Percentiles rank a stretch among this genome's conserved stretches.
These are phyloP conservation scores for Trichoderma sp. DNA, from an alignment of 2,329 filamentous ascomycete species.

Conservation along the genomic window DNA sequence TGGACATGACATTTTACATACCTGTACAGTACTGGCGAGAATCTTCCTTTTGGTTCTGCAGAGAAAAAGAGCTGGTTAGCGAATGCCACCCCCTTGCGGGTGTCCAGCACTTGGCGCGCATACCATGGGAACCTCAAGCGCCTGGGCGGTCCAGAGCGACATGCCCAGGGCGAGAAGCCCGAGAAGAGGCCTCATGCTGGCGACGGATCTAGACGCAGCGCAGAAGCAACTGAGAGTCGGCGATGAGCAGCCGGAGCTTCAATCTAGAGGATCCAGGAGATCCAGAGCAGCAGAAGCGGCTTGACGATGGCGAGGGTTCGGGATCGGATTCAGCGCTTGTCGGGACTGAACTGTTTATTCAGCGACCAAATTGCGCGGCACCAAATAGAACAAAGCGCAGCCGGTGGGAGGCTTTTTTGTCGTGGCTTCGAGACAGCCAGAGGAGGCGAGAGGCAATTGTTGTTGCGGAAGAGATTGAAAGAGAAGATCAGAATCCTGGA, in stretches of 20 bases:
- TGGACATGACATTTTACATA: constrained; percentile 31
- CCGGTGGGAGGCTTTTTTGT: background rate
- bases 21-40: constrained; percentile 77
- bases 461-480: background rate
- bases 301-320: background rate
- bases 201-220: background rate
- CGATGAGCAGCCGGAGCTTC: background rate
- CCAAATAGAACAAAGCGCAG: background rate
- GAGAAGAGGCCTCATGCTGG: constrained; percentile 54
- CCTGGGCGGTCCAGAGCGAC: constrained; percentile 52
- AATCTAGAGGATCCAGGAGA: background rate
- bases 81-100: background rate
- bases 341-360: background rate
- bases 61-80: constrained; percentile 24
- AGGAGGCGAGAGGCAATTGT: background rate
- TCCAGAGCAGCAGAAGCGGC: background rate
- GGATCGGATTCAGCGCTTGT: background rate
- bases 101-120: constrained; percentile 22
- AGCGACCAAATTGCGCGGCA: constrained; percentile 14
- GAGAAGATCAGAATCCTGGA: background rate
- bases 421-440: background rate
- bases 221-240: background rate
- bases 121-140: constrained; percentile 59
- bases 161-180: constrained; percentile 51
- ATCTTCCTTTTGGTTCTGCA: constrained; percentile 69